phyloP scores from a whole-genome alignment of 1,284 basidiomycete genomes.

The Porodaedalea pini region DNA sequence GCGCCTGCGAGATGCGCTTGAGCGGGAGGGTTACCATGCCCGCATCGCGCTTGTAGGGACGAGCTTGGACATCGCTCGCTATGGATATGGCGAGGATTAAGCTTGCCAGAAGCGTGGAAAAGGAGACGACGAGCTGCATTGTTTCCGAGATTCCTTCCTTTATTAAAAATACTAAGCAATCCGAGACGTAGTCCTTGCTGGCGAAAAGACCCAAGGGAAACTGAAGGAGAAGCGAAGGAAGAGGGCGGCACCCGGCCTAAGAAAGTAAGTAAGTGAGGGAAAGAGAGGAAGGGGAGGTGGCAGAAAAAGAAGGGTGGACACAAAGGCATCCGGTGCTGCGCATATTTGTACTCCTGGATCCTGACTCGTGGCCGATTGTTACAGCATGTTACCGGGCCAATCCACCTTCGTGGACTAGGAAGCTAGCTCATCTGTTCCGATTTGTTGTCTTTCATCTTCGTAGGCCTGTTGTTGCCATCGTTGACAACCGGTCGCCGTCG shows the following conservation, averaged over 20 bases:
- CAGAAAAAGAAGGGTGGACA: background rate
- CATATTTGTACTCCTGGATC: background rate
- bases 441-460: background rate
- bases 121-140: conserved; percentile 54
- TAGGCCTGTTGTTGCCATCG: background rate
- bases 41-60: conserved; percentile 28
- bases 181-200: conserved; percentile 4
- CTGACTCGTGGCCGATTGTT: background rate
- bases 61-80: conserved; percentile 14
- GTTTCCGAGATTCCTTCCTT: conserved; percentile 20
- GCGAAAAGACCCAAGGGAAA: conserved; percentile 3
- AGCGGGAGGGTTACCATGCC: conserved; percentile 55
- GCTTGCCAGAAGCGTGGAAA: conserved; percentile 52
- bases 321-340: conserved; percentile 2
- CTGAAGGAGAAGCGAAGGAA: conserved; percentile 4
- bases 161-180: background rate
- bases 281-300: background rate
- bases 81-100: conserved; percentile 43
- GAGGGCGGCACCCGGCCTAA: conserved; percentile 16
- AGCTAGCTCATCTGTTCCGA: background rate
- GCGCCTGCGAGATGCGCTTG: conserved; percentile 42
- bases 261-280: too few relatives aligned
- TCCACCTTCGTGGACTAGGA: background rate
- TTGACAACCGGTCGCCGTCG: background rate
- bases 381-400: conserved; percentile 3